Base-by-base conservation (phyloP, 495 filamentous ascomycete species). In the Mycothermus thermophilus region DNA sequence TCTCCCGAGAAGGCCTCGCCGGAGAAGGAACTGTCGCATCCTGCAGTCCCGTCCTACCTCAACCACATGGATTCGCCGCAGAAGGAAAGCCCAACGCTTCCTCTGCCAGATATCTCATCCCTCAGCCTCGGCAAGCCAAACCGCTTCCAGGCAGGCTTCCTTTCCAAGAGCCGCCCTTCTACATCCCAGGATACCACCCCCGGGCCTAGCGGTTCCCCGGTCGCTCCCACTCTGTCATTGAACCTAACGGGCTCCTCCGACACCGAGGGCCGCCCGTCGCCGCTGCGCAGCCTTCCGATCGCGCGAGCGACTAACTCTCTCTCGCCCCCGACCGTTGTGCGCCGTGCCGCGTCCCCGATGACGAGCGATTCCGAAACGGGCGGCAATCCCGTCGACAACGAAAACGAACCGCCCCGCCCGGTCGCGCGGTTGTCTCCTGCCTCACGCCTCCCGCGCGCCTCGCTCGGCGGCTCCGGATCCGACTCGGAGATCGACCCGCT, bases 71-170 rank as follows among this genome's bases (percentile, higher is more conserved):
- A 55, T 35, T 47, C 57, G n/a, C 59, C 48, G 15, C 48, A 62
- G n/a, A 65, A 67, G 37, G 74, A 74, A 3, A 79, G 74, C 32
- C 72, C 73, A 6, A 73, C 72, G 8, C 52, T 72, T 9, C 62
- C 75, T 21, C 46, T 60, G 9, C 57, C 59, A 5, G 63, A 67
- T 21, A 41, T 49, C 15, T 51, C 57, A 12, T 53, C 44, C n/a
- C 41, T 68, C 1, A 45, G 43, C 16, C 45, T 58, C 33, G 51
- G 66, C 45, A 86, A 81, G 46, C 73, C 69, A 35, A 86, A 74
- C 55, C 71, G 90, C 22, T 94, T 97, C 66, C 82, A 93, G 50
- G 68, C 86, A 21, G 90, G 90, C 17, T 94, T 93, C 54, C 63
- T 96, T 34, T 77, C 80, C 13, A 93, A 93, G 63, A 34, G 48